Conservation (phyloP, 768 basidiomycete species). For the Rhizopogon vesiculosus region DNA sequence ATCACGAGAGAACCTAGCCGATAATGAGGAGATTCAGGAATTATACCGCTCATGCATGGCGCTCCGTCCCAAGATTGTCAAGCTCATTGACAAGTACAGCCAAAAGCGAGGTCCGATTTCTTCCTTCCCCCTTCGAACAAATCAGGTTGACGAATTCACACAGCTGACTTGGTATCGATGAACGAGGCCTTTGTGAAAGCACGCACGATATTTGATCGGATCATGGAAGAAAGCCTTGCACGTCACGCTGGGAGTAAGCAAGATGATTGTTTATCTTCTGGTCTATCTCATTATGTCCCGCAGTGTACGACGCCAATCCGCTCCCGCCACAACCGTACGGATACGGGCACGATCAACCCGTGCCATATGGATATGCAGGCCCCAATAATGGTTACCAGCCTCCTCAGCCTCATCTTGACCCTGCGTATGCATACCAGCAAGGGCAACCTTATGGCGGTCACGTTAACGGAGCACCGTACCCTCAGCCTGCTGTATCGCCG, state of each 20-base stretch:
- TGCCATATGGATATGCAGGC: conserved; percentile 39
- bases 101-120: conserved; percentile 68
- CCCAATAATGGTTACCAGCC: conserved; percentile 38
- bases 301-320: conserved; percentile 49
- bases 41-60: conserved; percentile 88
- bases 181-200: conserved; percentile 92
- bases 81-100: conserved; percentile 94
- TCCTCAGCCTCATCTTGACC: conserved; percentile 26
- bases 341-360: conserved; percentile 30
- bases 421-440: conserved; percentile 20
- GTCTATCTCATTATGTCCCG: conserved; percentile 5
- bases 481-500: conserved; percentile 7
- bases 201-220: conserved; percentile 82
- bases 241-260: conserved; percentile 60
- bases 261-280: background rate
- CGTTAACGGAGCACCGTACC: background rate
- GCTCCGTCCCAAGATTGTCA: conserved; percentile 90
- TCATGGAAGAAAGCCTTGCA: conserved; percentile 89
- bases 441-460: conserved; percentile 18
- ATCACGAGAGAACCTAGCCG: conserved; percentile 76
- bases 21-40: conserved; percentile 90
- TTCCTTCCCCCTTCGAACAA: background rate
- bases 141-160: background rate
- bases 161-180: conserved; percentile 92
- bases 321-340: conserved; percentile 21